A percentile compares a stretch with the other conserved stretches of the same genome.
Conservation (phyloP, 1,284 basidiomycete species). For the Cryptococcus sp. region DNA sequence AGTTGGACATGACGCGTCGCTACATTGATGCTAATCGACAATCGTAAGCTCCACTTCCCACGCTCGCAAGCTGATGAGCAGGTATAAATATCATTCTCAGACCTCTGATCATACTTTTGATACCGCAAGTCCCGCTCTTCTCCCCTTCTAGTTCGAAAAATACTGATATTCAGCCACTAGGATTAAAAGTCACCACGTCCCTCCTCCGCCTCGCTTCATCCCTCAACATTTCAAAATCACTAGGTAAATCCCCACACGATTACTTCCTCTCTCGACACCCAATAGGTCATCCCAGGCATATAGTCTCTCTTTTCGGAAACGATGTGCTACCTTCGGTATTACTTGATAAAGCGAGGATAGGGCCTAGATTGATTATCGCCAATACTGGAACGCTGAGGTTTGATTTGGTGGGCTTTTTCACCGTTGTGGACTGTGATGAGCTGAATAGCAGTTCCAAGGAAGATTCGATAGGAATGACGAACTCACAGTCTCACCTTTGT, state of each 20-base stretch:
- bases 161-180: constrained; percentile 21
- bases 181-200: constrained; percentile 30
- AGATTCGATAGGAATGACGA: constrained; percentile 74
- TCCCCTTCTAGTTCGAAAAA: not conserved
- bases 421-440: not conserved
- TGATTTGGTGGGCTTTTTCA: constrained; percentile 52
- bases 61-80: constrained; percentile 9
- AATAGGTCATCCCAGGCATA: constrained; percentile 62
- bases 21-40: constrained; percentile 52
- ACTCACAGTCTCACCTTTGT: constrained; percentile 64
- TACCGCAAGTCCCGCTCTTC: constrained; percentile 22
- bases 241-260: constrained; percentile 69
- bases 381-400: constrained; percentile 73
- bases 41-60: constrained; percentile 31
- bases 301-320: constrained; percentile 60
- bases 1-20: constrained; percentile 44
- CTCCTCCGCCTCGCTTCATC: constrained; percentile 27
- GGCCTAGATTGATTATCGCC: constrained; percentile 60
- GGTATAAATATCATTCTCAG: constrained; percentile 40
- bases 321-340: constrained; percentile 51
- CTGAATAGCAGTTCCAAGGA: constrained; percentile 50
- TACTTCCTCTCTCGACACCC: constrained; percentile 63
- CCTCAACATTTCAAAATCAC: constrained; percentile 45
- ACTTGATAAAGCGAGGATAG: constrained; percentile 21
- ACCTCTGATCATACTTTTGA: constrained; percentile 32